Base-by-base conservation (phyloP, 2,329 filamentous ascomycete genomes). In the Claviceps africana region DNA sequence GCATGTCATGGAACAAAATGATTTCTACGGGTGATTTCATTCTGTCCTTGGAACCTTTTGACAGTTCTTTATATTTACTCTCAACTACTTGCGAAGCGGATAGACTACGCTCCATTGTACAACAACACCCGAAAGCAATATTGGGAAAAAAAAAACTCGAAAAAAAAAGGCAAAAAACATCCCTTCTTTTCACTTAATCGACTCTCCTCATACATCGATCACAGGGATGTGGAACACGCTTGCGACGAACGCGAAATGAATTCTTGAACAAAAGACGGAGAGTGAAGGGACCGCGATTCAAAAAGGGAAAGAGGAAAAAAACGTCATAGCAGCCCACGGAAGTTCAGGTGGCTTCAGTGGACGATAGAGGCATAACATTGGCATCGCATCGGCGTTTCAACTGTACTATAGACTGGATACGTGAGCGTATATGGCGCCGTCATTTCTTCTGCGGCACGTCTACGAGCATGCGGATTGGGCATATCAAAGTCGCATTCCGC, bases 381-480 rank as follows among this genome's bases (percentile, higher is more conserved):
- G 63, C 64, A 66, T 65, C 57, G 59, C 60, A 60, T 55, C 58
- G 64, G 64, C 62, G 64, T 66, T 66, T 37, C 54, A 53, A 59
- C 43, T 65, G 63, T 64, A 65, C 59, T 60, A 62, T 64, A 65
- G 56, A 60, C 19, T 49, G 45, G 45, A 47, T 47, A 21, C 10
- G 44, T 19, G 44, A 33, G 44, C n/a, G 11, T 31, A n/a, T 19
- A 6, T 17, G 44, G 28, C 3, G n/a, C 25, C 30, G 25, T 45
- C 8, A n/a, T n/a, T 19, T 40, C 21, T 40, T 40, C 21, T 40
- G 2, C 21, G 19, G n/a, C 9, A 9, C 19, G 4, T 39, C 6
- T n/a, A 4, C 31, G 10, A 17, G 15, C 33, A 37, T 13, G 9
- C 9, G 39, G 21, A 17, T 11, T 43, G 42, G 33, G 33, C 4